phyloP scores from a whole-genome alignment of 345 rosid species.

The Psidium friedrichsthalianum region DNA sequence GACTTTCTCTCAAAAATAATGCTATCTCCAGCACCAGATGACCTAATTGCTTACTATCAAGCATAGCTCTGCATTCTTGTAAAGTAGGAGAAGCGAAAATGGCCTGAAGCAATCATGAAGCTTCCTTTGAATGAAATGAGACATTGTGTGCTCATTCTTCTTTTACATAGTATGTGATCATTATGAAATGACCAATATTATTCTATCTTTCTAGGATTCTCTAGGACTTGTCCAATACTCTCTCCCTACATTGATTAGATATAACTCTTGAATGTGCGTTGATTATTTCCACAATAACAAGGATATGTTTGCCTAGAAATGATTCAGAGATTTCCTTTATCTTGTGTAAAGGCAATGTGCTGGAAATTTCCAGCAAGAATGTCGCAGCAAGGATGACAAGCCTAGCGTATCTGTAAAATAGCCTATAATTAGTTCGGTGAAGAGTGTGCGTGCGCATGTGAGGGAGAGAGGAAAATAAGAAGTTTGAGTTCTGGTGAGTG shows the following conservation, averaged over 20 bases:
- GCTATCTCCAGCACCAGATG: background rate
- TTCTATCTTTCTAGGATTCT: background rate
- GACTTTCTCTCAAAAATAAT: background rate
- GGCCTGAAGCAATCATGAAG: background rate
- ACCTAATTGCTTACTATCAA: background rate
- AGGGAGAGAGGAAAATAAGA: background rate
- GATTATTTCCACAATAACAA: background rate
- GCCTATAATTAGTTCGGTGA: background rate
- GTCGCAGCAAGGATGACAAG: background rate
- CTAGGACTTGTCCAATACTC: background rate
- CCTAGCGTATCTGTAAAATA: background rate
- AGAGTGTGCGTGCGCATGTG: background rate
- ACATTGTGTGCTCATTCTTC: background rate
- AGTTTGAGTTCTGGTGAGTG: background rate
- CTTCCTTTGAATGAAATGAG: background rate
- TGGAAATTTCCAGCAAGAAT: background rate
- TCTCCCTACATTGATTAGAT: background rate
- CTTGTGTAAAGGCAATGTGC: background rate
- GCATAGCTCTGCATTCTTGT: background rate
- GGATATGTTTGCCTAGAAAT: background rate
- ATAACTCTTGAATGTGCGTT: background rate
- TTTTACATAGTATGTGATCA: background rate
- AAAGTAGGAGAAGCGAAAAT: background rate
- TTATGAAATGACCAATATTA: background rate
- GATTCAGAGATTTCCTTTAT: background rate